Evolutionary conservation across 805 yeast genomes (phyloP).

Genomic region (Lipomyces chichibuensis): DNA sequence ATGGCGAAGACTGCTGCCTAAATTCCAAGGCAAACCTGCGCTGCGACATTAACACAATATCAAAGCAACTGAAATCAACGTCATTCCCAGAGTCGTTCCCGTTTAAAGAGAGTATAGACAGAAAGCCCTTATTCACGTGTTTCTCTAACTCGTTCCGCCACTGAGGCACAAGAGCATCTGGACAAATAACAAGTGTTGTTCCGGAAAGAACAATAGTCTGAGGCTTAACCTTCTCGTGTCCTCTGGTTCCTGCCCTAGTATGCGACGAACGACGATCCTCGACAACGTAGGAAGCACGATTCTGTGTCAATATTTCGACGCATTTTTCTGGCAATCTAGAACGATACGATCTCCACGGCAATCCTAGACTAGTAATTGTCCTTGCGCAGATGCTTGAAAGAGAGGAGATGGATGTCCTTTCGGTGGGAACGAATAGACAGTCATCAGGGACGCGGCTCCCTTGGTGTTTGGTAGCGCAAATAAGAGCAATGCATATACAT

Average conservation of each 20-base stretch:
- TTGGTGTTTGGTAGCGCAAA: constrained; percentile 60
- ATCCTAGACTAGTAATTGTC: constrained; percentile 51
- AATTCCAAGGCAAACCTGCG: constrained; percentile 52
- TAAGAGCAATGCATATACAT: constrained; percentile 59
- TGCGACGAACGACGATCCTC: constrained; percentile 28
- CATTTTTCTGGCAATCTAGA: constrained; percentile 53
- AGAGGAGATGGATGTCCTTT: constrained; percentile 39
- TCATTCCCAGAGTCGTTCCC: constrained; percentile 35
- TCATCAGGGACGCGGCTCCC: constrained; percentile 51
- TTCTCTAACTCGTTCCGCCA: constrained; percentile 64
- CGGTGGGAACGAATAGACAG: constrained; percentile 15
- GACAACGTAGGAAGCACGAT: constrained; percentile 54
- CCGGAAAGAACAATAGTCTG: constrained; percentile 51
- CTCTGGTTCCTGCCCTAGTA: constrained; percentile 2
- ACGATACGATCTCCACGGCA: constrained; percentile 60
- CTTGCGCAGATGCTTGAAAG: constrained; percentile 51
- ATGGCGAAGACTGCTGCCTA: constrained; percentile 41
- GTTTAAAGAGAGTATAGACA: constrained; percentile 43
- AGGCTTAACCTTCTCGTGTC: constrained; percentile 32
- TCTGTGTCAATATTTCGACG: constrained; percentile 42
- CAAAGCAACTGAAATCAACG: constrained; percentile 50
- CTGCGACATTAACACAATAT: constrained; percentile 56
- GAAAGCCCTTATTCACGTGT: constrained; percentile 51
- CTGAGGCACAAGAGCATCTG: constrained; percentile 68
- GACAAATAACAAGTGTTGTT: constrained; percentile 63